Conservation (phyloP, 2,329 filamentous ascomycete species). For the Coniella lustricola region DNA sequence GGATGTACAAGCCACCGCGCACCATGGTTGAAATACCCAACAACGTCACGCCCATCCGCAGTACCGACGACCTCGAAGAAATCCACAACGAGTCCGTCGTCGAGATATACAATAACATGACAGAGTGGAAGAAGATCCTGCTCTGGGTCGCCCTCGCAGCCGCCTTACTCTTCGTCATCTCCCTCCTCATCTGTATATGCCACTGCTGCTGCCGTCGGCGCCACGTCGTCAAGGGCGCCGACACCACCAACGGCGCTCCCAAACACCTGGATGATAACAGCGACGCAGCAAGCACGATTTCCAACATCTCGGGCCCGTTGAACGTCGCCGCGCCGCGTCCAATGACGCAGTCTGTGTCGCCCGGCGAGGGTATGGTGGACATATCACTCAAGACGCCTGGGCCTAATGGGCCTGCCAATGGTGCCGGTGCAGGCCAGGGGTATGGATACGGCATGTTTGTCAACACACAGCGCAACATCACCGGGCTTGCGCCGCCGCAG, state of each 20-base stretch:
- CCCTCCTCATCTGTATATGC: constrained; percentile 1
- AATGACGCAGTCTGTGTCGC: neutral
- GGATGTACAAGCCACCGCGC: too few species aligned
- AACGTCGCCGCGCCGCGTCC: constrained; percentile 1
- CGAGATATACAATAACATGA: constrained; percentile 1
- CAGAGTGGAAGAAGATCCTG: neutral
- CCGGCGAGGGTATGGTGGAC: neutral
- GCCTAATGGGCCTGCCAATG: too few species aligned
- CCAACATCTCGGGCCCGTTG: neutral
- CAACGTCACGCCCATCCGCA: neutral
- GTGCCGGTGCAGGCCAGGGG: neutral
- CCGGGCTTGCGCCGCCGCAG: neutral
- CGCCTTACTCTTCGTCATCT: neutral
- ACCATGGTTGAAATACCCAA: neutral
- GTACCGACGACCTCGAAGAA: neutral
- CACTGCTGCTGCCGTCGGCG: constrained; percentile 1
- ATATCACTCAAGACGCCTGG: constrained; percentile 1
- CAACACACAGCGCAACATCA: constrained; percentile 5
- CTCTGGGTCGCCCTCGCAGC: neutral
- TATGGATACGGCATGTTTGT: constrained; percentile 2
- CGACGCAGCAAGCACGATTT: neutral
- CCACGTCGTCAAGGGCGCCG: neutral
- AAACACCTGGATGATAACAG: neutral
- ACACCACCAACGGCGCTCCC: neutral
- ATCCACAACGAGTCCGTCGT: neutral